Evolutionary conservation across 495 filamentous ascomycete genomes (phyloP).

Genomic region (Lasiosphaeria hispida): DNA sequence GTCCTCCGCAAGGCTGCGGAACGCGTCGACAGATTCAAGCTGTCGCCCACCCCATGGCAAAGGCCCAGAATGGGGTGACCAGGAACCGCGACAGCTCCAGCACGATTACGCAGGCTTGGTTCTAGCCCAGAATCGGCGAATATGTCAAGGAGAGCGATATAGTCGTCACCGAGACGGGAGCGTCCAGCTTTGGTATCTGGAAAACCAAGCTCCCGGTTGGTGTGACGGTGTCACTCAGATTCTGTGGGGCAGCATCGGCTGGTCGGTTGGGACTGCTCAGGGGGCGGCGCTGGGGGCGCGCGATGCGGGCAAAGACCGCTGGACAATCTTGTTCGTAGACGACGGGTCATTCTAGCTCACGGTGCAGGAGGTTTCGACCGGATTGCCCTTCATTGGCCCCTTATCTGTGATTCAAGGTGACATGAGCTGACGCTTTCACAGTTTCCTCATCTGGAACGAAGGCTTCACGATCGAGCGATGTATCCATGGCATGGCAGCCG

Average conservation of each 20-base stretch:
- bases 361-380: conserved; percentile 77
- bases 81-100: conserved; percentile 47
- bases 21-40: conserved; percentile 54
- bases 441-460: conserved; percentile 74
- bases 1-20: conserved; percentile 75
- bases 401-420: too few relatives aligned
- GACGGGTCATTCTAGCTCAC: conserved; percentile 87
- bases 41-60: conserved; percentile 48
- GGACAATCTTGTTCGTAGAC: conserved; percentile 81
- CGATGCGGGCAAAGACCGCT: conserved; percentile 51
- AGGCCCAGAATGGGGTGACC: conserved; percentile 56
- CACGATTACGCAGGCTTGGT: conserved; percentile 76
- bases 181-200: conserved; percentile 86
- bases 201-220: conserved; percentile 76
- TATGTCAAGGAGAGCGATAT: conserved; percentile 76
- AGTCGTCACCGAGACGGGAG: conserved; percentile 86
- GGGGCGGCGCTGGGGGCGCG: conserved; percentile 71
- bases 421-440: conserved; percentile 23
- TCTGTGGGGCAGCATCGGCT: conserved; percentile 87
- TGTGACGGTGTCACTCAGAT: conserved; percentile 81
- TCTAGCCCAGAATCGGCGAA: conserved; percentile 79
- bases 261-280: conserved; percentile 74
- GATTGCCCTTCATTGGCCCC: conserved; percentile 24
- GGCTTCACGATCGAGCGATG: conserved; percentile 74
- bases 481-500: conserved; percentile 72